Evolutionary conservation across 1,284 basidiomycete species (phyloP).

Genomic region (Melampsora americana): DNA sequence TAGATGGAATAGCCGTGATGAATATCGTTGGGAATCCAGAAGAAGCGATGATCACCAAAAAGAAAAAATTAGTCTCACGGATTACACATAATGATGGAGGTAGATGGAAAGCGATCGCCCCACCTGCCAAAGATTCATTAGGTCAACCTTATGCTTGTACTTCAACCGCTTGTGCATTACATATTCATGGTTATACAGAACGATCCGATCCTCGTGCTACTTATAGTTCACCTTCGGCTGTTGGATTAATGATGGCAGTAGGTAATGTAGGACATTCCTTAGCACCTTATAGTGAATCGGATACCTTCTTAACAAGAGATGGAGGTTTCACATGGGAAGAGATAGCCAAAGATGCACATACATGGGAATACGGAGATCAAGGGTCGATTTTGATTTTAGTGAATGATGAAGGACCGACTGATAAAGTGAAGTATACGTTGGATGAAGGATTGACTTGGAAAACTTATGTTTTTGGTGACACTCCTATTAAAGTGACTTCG

Average conservation of each 20-base stretch:
- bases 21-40: slow-evolving; percentile 82
- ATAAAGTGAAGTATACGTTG: slow-evolving; percentile 80
- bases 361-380: slow-evolving; percentile 97
- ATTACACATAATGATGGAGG: slow-evolving; percentile 98
- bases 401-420: slow-evolving; percentile 89
- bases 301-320: slow-evolving; percentile 94
- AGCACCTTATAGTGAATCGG: slow-evolving; percentile 76
- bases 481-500: slow-evolving; percentile 65
- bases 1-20: slow-evolving; percentile 91
- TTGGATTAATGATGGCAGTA: slow-evolving; percentile 90
- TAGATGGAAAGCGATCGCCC: slow-evolving; percentile 76
- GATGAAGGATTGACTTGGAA: slow-evolving; percentile 85
- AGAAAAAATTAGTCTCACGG: slow-evolving; percentile 74
- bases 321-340: slow-evolving; percentile 98
- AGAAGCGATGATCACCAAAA: slow-evolving; percentile 69
- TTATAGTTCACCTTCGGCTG: slow-evolving; percentile 83
- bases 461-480: slow-evolving; percentile 79
- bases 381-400: slow-evolving; percentile 88
- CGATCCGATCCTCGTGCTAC: slow-evolving; percentile 83
- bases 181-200: slow-evolving; percentile 94
- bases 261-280: slow-evolving; percentile 91
- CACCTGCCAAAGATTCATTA: slow-evolving; percentile 73
- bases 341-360: slow-evolving; percentile 93
- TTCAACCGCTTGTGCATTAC: slow-evolving; percentile 73
- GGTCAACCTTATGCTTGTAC: slow-evolving; percentile 72